Conservation (phyloP, 768 basidiomycete species). For the Russula abietina region DNA sequence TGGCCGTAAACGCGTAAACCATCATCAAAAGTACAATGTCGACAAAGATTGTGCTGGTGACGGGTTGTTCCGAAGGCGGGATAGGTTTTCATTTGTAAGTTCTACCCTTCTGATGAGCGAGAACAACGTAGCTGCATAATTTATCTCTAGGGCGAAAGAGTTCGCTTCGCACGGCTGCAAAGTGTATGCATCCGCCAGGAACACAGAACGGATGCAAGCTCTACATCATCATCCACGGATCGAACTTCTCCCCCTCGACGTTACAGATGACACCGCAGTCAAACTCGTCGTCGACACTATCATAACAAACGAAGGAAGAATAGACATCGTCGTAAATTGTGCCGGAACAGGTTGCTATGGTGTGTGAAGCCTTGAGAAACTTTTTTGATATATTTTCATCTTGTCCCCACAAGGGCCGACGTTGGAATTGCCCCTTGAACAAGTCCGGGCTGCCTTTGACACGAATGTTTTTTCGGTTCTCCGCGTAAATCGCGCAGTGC, state of each 20-base stretch:
- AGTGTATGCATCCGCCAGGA: constrained; percentile 73
- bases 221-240: constrained; percentile 44
- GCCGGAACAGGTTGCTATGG: constrained; percentile 50
- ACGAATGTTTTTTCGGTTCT: constrained; percentile 61
- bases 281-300: constrained; percentile 45
- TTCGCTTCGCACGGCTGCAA: constrained; percentile 56
- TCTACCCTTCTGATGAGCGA: neutral
- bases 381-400: neutral
- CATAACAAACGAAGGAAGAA: constrained; percentile 48
- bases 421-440: constrained; percentile 51
- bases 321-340: constrained; percentile 76
- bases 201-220: constrained; percentile 53
- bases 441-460: constrained; percentile 51
- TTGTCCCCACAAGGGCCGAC: constrained; percentile 34
- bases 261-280: constrained; percentile 55
- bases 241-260: constrained; percentile 51
- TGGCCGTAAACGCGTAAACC: no score
- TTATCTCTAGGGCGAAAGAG: neutral
- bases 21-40: neutral
- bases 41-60: constrained; percentile 6
- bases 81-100: constrained; percentile 5
- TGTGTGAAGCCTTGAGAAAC: constrained; percentile 26
- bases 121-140: neutral
- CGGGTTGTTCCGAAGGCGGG: constrained; percentile 6
- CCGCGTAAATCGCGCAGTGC: constrained; percentile 52